Evolutionary conservation across 495 filamentous ascomycete genomes (phyloP).

Genomic region (Talaromyces trachyspermus): DNA sequence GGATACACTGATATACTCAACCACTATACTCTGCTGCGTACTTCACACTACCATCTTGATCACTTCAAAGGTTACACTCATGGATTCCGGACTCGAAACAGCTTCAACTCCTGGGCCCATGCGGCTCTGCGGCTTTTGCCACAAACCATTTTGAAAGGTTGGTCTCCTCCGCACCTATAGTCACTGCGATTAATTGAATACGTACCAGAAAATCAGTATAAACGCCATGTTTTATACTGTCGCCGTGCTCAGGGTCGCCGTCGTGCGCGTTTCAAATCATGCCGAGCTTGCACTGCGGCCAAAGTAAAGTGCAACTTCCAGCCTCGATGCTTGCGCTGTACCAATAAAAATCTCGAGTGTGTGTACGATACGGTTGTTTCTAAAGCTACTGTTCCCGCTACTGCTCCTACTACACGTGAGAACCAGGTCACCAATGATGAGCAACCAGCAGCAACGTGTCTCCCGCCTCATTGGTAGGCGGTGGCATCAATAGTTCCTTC

Average conservation of each 20-base stretch:
- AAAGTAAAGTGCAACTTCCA: neutral
- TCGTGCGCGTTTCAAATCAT: neutral
- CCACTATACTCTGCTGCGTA: no score
- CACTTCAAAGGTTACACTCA: no score
- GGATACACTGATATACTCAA: no score
- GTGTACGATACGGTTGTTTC: neutral
- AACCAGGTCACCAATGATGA: no score
- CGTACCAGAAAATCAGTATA: neutral
- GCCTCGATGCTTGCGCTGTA: neutral
- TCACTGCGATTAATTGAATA: neutral
- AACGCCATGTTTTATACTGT: slow-evolving; percentile 2
- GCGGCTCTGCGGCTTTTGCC: neutral
- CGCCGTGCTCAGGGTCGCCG: neutral
- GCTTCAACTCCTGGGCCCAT: neutral
- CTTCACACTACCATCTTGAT: no score
- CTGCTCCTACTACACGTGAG: neutral
- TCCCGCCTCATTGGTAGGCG: neutral
- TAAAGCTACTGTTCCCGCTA: neutral
- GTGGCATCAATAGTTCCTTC: no score
- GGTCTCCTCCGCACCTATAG: neutral
- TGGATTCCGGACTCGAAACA: neutral
- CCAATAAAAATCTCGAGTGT: neutral
- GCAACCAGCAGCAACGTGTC: no score
- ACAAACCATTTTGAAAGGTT: slow-evolving; percentile 1
- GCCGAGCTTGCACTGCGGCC: slow-evolving; percentile 1